Percentiles rank a stretch among this genome's conserved stretches.
These are phyloP conservation scores for Oryza punctata DNA, from an alignment of 176 grass and related monocot species.

Conservation along the genomic window DNA sequence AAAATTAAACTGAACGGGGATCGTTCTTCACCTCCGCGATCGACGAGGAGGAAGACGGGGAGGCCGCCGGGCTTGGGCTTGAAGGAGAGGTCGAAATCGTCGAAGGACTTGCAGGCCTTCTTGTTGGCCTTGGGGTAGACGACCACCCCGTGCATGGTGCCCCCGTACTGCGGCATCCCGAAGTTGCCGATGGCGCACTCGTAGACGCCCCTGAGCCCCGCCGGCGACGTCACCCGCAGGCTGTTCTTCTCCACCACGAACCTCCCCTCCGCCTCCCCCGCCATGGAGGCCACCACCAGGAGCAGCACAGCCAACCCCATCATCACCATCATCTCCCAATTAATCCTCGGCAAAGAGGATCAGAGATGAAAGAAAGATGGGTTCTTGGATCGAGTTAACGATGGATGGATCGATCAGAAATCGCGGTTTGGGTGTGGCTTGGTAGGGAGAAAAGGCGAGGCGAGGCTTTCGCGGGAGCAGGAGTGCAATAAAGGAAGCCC, in stretches of 20 bases:
- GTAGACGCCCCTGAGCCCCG: slow-evolving; percentile 62
- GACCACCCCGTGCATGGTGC: slow-evolving; percentile 79
- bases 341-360: background rate
- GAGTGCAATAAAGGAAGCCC: slow-evolving; percentile 7
- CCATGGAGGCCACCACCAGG: background rate
- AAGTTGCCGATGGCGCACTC: slow-evolving; percentile 94
- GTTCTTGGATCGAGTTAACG: background rate
- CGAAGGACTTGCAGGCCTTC: slow-evolving; percentile 64
- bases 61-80: slow-evolving; percentile 60
- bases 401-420: background rate
- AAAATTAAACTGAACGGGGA: background rate
- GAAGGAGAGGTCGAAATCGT: slow-evolving; percentile 65
- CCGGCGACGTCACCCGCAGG: slow-evolving; percentile 75
- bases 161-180: slow-evolving; percentile 85
- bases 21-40: slow-evolving; percentile 87
- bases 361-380: background rate
- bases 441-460: background rate
- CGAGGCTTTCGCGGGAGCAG: slow-evolving; percentile 24
- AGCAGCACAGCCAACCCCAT: background rate
- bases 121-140: slow-evolving; percentile 75
- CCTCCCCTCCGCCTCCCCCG: slow-evolving; percentile 33
- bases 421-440: background rate
- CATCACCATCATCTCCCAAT: background rate
- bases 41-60: slow-evolving; percentile 78
- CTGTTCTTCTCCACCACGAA: slow-evolving; percentile 96